Evolutionary conservation across 164 flowering plant genomes (phyloP).

Genomic region (Sextonia rubra): DNA sequence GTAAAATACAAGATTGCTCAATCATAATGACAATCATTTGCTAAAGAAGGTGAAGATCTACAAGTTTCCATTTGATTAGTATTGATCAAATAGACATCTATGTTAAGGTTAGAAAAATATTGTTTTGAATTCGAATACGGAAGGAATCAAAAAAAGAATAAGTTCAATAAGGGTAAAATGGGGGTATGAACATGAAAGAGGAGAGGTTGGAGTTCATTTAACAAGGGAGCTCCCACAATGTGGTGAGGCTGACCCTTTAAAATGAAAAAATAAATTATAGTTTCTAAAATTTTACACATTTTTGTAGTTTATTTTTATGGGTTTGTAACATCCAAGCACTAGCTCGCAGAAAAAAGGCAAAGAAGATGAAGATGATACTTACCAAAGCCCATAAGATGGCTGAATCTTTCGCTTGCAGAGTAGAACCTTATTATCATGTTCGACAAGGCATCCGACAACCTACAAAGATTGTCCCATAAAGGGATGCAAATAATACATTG

Average conservation of each 20-base stretch:
- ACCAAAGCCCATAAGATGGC: slow-evolving; percentile 94
- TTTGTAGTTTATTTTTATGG: neutral
- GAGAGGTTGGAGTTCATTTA: neutral
- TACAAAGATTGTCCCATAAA: slow-evolving; percentile 13
- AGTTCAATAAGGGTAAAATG: neutral
- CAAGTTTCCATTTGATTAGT: too few species aligned
- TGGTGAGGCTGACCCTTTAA: neutral
- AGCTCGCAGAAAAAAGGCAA: neutral
- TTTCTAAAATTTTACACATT: neutral
- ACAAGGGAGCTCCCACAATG: neutral
- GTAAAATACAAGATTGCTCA: too few species aligned
- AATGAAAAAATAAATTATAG: too few species aligned
- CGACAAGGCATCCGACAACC: slow-evolving; percentile 96
- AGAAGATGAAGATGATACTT: slow-evolving; percentile 15
- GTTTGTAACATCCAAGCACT: neutral
- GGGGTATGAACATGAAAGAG: neutral
- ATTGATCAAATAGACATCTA: too few species aligned
- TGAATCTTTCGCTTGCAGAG: slow-evolving; percentile 89
- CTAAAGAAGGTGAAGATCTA: too few species aligned
- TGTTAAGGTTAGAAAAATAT: too few species aligned
- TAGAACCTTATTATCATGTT: slow-evolving; percentile 74
- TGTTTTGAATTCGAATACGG: too few species aligned
- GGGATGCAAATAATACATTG: neutral
- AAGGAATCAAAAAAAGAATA: too few species aligned
- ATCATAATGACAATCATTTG: too few species aligned